Evolutionary conservation across 768 basidiomycete species (phyloP), one percentile per base, ranked within the genome.

Genomic region (Naganishia vishniacii): DNA sequence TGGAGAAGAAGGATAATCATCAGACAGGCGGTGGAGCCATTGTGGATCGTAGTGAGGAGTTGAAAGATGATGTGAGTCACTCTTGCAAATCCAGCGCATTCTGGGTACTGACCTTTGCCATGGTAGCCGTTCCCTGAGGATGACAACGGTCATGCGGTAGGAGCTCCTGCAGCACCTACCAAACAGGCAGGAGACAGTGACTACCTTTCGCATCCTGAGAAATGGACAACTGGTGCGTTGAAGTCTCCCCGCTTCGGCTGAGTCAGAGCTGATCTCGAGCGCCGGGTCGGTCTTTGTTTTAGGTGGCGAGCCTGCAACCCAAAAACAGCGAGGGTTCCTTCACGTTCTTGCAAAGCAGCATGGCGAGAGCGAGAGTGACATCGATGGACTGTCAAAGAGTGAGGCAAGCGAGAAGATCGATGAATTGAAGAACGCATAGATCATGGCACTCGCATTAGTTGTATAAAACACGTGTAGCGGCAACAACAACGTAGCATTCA

Each of bases 341-440:
- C 69, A 70, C 58, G 74, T 76, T 7, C 66, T 78, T 13, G 75
- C 75, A 65, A 73, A 72, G 64, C 73, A 78, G 59, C 76, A 76
- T 48, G 73, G 73, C 12, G 23, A 60, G 18, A 45, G 18, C 26
- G 41, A 47, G 40, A 13, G 62, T 8, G 71, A 75, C 28, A 64
- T 67, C 5, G 71, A 68, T 4, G 59, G 46, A 5, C 40, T 77
- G 59, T 67, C 69, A 20, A 77, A 77, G 67, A 70, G 69, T 42
- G 73, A 75, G 47, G 76, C 76, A 4, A 73, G 72, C 45, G 73
- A 72, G 59, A 65, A 73, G 41, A 77, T 77, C 46, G 73, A 77
- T 28, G 67, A 69, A 32, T 62, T 77, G 51, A 75, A 75, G 68
- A 66, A 66, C 8, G 69, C 70, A n/a, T 26, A 68, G 44, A 58